Base-by-base conservation (phyloP, 345 rosid genomes). In the Boechera divaricarpa region DNA sequence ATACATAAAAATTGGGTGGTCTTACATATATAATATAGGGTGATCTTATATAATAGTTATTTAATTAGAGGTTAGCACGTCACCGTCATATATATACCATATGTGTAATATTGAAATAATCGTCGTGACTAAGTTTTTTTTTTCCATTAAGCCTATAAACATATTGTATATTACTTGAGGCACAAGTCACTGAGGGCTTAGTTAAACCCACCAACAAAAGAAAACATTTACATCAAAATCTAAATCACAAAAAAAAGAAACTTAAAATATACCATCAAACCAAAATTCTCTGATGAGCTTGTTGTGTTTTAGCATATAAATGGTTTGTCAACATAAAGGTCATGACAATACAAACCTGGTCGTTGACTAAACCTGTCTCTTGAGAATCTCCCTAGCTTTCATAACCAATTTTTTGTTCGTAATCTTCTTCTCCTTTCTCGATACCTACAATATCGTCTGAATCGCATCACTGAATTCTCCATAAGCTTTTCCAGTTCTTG, bases 331-430 rank as follows among this genome's bases (percentile, higher is more conserved):
- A 75, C 74, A 66, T 67, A 83, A 55, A 59, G 31, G 60, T 84
- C 85, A 51, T 77, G 52, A 63, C 90, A 86, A 78, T 86, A 86
- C 54, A 86, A 86, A 24, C 90, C 87, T 5, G 90, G 90, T 67
- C 62, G 81, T 78, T 86, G 90, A 45, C 70, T 77, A 80, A 77
- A 86, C n/a, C 67, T 74, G 84, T 16, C n/a, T 75, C 84, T 81
- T 81, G 47, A 86, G 82, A 75, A 76, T 18, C 69, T 61, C 74
- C 77, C 89, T 86, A 47, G 85, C 87, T 72, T 31, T 75, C 71
- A 65, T 1, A 59, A 86, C 87, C 48, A 78, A 42, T 0, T 72
- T 47, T 48, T 58, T 66, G 73, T 78, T 78, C 3, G 49, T 47
- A 13, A 72, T 72, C 39, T 66, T 67, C 61, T 47, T 35, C 2